Percentiles rank a stretch among this genome's conserved stretches.
These are phyloP conservation scores for Solanum appendiculatum DNA, from an alignment of 257 asterid species.

Conservation along the genomic window DNA sequence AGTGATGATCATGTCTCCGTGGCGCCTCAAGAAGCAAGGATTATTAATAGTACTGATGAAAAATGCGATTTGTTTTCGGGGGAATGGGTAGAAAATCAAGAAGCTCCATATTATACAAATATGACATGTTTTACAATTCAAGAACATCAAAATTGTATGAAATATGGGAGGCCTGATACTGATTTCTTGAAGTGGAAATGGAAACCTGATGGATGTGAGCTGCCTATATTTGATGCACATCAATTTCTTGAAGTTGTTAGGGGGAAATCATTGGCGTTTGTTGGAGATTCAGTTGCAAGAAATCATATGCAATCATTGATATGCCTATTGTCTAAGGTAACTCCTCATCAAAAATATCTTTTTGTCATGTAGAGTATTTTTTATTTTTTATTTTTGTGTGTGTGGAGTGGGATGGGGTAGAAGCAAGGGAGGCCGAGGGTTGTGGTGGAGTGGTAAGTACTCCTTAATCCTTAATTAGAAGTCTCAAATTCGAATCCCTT, in stretches of 20 bases:
- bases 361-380: background rate
- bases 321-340: slow-evolving; percentile 69
- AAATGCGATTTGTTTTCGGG: slow-evolving; percentile 62
- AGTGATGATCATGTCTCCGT: background rate
- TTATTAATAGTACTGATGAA: background rate
- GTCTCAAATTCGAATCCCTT: too few species aligned
- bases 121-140: slow-evolving; percentile 54
- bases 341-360: background rate
- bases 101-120: slow-evolving; percentile 68
- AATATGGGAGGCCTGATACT: slow-evolving; percentile 49
- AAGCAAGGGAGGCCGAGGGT: background rate
- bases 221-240: slow-evolving; percentile 41
- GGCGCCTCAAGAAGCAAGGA: background rate
- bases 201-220: slow-evolving; percentile 62
- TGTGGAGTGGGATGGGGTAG: background rate
- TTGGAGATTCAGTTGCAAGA: slow-evolving; percentile 72
- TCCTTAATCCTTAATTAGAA: too few species aligned
- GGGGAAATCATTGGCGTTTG: slow-evolving; percentile 53
- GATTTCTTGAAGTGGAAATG: slow-evolving; percentile 61
- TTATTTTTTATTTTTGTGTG: too few species aligned
- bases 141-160: slow-evolving; percentile 76
- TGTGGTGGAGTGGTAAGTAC: background rate
- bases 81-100: slow-evolving; percentile 63
- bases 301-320: slow-evolving; percentile 76
- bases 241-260: slow-evolving; percentile 32